Evolutionary conservation across 2,329 filamentous ascomycete genomes (phyloP).

Genomic region (Fonsecaea erecta): DNA sequence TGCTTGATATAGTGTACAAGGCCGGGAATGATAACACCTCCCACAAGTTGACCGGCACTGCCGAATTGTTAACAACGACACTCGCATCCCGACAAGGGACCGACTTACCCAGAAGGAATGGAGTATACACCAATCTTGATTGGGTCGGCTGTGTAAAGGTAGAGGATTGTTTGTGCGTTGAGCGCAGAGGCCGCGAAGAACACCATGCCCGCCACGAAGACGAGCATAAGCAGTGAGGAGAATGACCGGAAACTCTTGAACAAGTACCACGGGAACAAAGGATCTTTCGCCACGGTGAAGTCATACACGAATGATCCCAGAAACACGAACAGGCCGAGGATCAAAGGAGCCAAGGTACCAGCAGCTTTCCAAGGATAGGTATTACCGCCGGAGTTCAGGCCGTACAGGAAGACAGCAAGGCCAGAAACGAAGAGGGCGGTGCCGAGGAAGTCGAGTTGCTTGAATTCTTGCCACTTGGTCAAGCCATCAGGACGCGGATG

Average conservation of each 20-base stretch:
- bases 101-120: slow-evolving; percentile 31
- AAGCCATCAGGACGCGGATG: slow-evolving; percentile 51
- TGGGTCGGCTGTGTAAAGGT: slow-evolving; percentile 25
- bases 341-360: slow-evolving; percentile 48
- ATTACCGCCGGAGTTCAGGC: slow-evolving; percentile 38
- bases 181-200: slow-evolving; percentile 32
- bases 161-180: slow-evolving; percentile 29
- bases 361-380: slow-evolving; percentile 47
- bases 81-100: neutral
- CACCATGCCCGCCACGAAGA: slow-evolving; percentile 31
- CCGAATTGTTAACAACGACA: slow-evolving; percentile 2
- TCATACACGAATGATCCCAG: slow-evolving; percentile 47
- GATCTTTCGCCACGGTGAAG: slow-evolving; percentile 46
- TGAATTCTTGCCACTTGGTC: slow-evolving; percentile 49
- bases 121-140: slow-evolving; percentile 34
- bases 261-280: slow-evolving; percentile 50
- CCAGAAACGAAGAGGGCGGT: slow-evolving; percentile 57
- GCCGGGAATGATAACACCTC: slow-evolving; percentile 28
- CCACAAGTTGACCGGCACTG: slow-evolving; percentile 31
- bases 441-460: slow-evolving; percentile 57
- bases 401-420: slow-evolving; percentile 58
- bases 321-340: slow-evolving; percentile 49
- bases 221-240: slow-evolving; percentile 30
- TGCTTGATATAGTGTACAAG: slow-evolving; percentile 31
- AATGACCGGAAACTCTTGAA: slow-evolving; percentile 37